Conservation (phyloP, 2,329 filamentous ascomycete genomes). For the Cladosporium sp. region DNA sequence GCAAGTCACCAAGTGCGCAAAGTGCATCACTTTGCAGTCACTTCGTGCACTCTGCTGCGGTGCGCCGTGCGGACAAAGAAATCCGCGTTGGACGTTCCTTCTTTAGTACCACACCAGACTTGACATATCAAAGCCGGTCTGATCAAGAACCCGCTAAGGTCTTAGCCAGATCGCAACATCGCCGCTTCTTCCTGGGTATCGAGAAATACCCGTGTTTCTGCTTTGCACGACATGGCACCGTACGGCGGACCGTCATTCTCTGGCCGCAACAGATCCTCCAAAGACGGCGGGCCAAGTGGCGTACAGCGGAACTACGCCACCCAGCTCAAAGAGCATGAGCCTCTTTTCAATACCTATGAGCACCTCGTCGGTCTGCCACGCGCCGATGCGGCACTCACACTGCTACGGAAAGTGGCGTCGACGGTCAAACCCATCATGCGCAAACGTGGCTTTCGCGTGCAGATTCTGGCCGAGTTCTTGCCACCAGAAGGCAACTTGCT, state of each 20-base stretch:
- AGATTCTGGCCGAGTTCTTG: conserved; percentile 78
- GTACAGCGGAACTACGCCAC: conserved; percentile 31
- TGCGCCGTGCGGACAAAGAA: too few relatives aligned
- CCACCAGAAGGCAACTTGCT: conserved; percentile 70
- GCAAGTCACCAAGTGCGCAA: too few relatives aligned
- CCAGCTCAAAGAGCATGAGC: conserved; percentile 42
- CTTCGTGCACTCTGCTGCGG: too few relatives aligned
- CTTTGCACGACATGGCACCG: conserved; percentile 9
- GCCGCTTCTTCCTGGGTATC: too few relatives aligned
- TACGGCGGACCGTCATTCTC: conserved; percentile 17
- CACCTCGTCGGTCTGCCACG: conserved; percentile 44
- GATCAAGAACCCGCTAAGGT: too few relatives aligned
- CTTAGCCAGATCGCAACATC: too few relatives aligned
- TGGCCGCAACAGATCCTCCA: conserved; percentile 21
- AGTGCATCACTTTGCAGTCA: too few relatives aligned
- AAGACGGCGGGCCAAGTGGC: conserved; percentile 29
- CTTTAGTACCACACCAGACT: too few relatives aligned
- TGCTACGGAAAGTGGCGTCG: conserved; percentile 76
- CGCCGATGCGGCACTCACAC: conserved; percentile 47
- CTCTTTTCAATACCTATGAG: conserved; percentile 48
- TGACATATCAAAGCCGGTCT: too few relatives aligned
- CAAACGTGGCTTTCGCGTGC: conserved; percentile 74
- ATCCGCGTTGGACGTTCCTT: too few relatives aligned
- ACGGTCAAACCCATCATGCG: conserved; percentile 94
- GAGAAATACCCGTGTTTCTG: too few relatives aligned